Percentiles rank a stretch among this genome's conserved stretches.
Conservation (phyloP, 2,329 filamentous ascomycete species). For the Beauveria sp. region DNA sequence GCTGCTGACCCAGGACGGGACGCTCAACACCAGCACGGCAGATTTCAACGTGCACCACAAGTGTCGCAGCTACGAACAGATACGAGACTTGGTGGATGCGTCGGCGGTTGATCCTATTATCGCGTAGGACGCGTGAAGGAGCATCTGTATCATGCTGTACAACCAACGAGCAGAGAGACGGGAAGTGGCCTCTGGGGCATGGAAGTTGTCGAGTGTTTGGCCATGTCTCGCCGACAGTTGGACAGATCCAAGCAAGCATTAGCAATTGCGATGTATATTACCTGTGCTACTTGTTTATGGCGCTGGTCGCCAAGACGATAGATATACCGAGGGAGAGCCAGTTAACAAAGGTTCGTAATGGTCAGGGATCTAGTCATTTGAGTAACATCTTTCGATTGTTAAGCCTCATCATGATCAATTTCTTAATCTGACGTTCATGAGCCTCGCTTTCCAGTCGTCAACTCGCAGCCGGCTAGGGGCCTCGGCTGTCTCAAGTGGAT, state of each 20-base stretch:
- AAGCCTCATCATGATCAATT: too few relatives aligned
- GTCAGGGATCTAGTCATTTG: too few relatives aligned
- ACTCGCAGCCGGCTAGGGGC: not conserved
- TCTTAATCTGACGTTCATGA: too few relatives aligned
- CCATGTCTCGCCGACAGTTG: not conserved
- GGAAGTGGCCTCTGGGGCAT: not conserved
- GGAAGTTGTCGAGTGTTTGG: too few relatives aligned
- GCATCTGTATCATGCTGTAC: not conserved
- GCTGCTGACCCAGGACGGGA: not conserved
- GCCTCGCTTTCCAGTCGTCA: too few relatives aligned
- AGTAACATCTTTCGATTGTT: not conserved
- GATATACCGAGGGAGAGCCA: too few relatives aligned
- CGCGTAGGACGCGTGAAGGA: not conserved
- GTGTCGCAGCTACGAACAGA: slow-evolving; percentile 8
- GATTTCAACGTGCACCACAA: slow-evolving; percentile 8
- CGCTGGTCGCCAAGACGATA: not conserved
- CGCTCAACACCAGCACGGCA: not conserved
- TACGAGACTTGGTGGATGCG: not conserved
- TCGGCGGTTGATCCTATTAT: not conserved
- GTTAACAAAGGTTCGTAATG: too few relatives aligned
- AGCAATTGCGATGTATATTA: too few relatives aligned
- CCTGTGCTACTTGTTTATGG: too few relatives aligned
- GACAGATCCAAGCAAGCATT: not conserved
- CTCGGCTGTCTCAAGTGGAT: slow-evolving; percentile 3
- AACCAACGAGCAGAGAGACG: not conserved